Conservation (phyloP, 768 basidiomycete genomes). For the Tylopilus vinaceipallidus region DNA sequence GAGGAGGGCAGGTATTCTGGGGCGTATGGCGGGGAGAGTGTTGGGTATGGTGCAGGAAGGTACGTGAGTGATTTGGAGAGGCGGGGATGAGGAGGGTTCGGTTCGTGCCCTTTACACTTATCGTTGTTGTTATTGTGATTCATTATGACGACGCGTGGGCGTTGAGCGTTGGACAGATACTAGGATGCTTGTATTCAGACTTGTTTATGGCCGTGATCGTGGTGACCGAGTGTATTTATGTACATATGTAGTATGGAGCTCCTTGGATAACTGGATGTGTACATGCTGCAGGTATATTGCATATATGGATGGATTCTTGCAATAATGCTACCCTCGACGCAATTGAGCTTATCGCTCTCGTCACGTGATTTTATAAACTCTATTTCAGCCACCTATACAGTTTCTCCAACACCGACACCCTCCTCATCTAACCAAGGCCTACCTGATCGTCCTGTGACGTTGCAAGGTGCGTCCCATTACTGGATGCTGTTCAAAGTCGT, state of each 20-base stretch:
- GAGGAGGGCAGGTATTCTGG: constrained; percentile 43
- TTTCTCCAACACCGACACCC: constrained; percentile 13
- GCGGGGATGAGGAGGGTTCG: neutral
- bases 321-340: no score
- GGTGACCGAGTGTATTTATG: no score
- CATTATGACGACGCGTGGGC: constrained; percentile 8
- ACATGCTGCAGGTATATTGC: no score
- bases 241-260: no score
- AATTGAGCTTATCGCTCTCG: no score
- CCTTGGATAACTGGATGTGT: no score
- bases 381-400: constrained; percentile 30
- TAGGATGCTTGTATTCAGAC: no score
- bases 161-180: no score
- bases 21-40: constrained; percentile 42
- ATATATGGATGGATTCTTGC: no score
- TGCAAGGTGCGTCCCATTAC: constrained; percentile 20
- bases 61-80: constrained; percentile 48
- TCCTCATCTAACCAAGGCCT: neutral
- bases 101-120: neutral
- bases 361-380: constrained; percentile 14
- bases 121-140: constrained; percentile 9
- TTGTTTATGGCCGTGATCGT: no score
- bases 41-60: constrained; percentile 42
- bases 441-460: constrained; percentile 8
- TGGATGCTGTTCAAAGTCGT: neutral